Evolutionary conservation across 208 protist species (phyloP), one percentile per base, ranked within the genome.

Genomic region (Leptomonas pyrrhocoris): DNA sequence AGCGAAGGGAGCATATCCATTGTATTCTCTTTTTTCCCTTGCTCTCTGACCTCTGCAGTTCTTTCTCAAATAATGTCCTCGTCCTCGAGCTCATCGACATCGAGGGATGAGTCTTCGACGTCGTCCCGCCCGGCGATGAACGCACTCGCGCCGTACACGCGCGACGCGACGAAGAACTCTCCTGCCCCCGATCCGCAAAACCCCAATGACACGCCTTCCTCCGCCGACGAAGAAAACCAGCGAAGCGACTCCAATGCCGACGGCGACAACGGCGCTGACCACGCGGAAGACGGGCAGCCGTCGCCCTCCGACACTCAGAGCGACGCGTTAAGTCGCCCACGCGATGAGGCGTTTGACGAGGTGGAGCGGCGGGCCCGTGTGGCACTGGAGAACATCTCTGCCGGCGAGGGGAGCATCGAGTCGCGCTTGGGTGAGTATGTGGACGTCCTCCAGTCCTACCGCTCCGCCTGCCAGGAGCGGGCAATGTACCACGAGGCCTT

Each of bases 401-500:
- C 63, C 19, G 77, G 83, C n/a, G 83, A 85, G 50, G 75, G 58
- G 18, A 71, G 69, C 48, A 68, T 82, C 16, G 78, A 88, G 58
- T 51, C 46, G 49, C 60, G 66, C 31, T 68, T 89, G 54, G 68
- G 73, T 16, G 82, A 81, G 38, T 88, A 95, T 71, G 64, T 92
- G 2, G 58, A 74, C 30, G 79, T 85, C 11, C 85, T 98, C 11
- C 79, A 81, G 30, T 70, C 85, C 9, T 96, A 98, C 84, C 85
- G 92, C 13, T 56, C 80, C 53, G 87, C 77, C 16, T 98, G 94
- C 74, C 73, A 96, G 77, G 66, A 65, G 28, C 90, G 93, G 6
- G 81, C 84, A 25, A 85, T 94, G 58, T 98, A 98, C 74, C 85
- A 89, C n/a, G 93, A 97, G 78, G 94, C 94, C 13, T 88, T 96